Base-by-base conservation (phyloP, 208 protist genomes). In the Crithidia acanthocephali region DNA sequence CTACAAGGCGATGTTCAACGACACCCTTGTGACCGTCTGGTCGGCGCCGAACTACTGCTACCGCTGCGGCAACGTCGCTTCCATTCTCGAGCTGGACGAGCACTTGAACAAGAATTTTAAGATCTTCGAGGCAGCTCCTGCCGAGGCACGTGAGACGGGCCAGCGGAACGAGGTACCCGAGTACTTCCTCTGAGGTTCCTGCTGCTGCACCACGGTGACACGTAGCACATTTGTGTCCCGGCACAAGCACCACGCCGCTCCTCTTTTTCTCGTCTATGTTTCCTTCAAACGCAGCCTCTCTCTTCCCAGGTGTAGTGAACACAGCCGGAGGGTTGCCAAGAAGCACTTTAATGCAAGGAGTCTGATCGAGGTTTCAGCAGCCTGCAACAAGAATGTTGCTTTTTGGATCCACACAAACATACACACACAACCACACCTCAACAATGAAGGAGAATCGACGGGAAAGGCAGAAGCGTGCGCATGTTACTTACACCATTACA, bases 91-190 rank as follows among this genome's bases (percentile, higher is more conserved):
- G 85, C 79, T 99, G 35, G 97, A 99, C 73, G 98, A 99, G 81
- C 88, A 99, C 72, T 81, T 99, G 20, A 98, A 98, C 59, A 98
- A 95, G 68, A 97, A 99, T 60, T 99, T 99, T 81, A 99, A 99
- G 76, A 99, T 99, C 42, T 99, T 99, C 74, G 97, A 99, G 53
- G 98, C 97, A 1, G 99, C 98, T 9, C 98, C 98, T 16, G 95
- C 98, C 25, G 96, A 95, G 74, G 90, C 86, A n/a, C 86, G 88
- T 28, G 92, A 95, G 71, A 76, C 66, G 20, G 73, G 76, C 40
- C 71, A 81, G 44, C 92, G 93, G 57, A 85, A 84, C 27, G 79
- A 86, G 28, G 69, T 94, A 6, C 92, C 89, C 1, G 86, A 92
- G 61, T 95, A 95, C 74, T 95, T 95, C 74, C 66, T 94, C 20